These are phyloP conservation scores for Chondrus crispus DNA, from an alignment of 23 red algal genomes.

Conservation along the genomic window DNA sequence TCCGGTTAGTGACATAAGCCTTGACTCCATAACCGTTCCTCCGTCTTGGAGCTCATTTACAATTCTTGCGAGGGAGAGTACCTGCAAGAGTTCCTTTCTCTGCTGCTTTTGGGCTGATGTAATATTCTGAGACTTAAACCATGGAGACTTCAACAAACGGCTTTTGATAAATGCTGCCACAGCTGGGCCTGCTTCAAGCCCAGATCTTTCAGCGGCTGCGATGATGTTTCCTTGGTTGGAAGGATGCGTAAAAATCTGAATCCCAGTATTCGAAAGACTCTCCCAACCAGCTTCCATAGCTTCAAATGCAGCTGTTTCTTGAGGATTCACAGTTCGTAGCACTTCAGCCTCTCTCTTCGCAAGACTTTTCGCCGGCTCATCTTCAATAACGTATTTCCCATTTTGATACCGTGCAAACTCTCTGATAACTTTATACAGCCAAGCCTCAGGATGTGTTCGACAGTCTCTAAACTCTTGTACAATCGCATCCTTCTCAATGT, in stretches of 20 bases:
- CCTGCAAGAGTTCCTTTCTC: constrained; percentile 58
- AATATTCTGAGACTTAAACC: constrained; percentile 65
- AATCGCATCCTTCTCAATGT: constrained; percentile 61
- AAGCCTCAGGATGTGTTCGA: constrained; percentile 62
- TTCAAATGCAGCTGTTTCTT: constrained; percentile 89
- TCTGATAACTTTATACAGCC: constrained; percentile 59
- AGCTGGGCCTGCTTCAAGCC: constrained; percentile 58
- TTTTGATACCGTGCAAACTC: constrained; percentile 74
- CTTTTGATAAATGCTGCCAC: constrained; percentile 73
- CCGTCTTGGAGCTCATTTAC: constrained; percentile 66
- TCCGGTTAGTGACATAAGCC: constrained; percentile 38
- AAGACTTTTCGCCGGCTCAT: constrained; percentile 61
- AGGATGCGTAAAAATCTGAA: constrained; percentile 87
- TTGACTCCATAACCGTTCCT: constrained; percentile 56
- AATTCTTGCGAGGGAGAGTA: constrained; percentile 53
- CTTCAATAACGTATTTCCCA: constrained; percentile 54
- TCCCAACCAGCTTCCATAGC: constrained; percentile 96
- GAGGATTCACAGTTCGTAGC: constrained; percentile 77
- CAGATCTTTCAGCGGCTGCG: constrained; percentile 72
- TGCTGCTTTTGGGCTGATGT: constrained; percentile 51
- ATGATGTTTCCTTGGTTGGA: constrained; percentile 85
- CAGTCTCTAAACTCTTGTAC: constrained; percentile 39
- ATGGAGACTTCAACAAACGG: constrained; percentile 63
- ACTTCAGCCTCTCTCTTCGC: constrained; percentile 57
- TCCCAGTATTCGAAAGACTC: constrained; percentile 61